Evolutionary conservation across 2,329 filamentous ascomycete species (phyloP).

Genomic region (Pseudogymnoascus sp.): DNA sequence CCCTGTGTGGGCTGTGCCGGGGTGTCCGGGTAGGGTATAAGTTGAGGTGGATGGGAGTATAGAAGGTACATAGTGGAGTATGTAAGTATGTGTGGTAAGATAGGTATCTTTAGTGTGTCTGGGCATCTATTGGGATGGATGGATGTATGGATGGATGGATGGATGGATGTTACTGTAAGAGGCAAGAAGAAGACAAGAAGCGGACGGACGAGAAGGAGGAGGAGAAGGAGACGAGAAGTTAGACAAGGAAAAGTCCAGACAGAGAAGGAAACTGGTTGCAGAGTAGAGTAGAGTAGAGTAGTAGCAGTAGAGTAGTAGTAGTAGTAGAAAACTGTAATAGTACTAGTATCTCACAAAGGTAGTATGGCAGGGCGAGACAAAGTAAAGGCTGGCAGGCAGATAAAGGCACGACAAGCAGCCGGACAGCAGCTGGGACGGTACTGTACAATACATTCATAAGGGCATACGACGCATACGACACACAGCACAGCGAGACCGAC

Average conservation of each 20-base stretch:
- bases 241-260: not conserved
- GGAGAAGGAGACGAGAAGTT: not conserved
- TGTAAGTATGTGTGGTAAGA: not conserved
- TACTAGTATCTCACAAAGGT: not conserved
- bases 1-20: conserved; percentile 2
- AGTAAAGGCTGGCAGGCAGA: not conserved
- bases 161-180: not conserved
- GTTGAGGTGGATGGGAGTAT: not conserved
- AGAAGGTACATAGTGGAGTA: not conserved
- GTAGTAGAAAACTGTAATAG: not conserved
- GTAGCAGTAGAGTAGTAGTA: not conserved
- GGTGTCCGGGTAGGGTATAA: not conserved
- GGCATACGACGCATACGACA: no score
- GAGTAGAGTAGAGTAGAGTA: not conserved
- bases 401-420: not conserved
- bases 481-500: not conserved
- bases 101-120: not conserved
- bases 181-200: not conserved
- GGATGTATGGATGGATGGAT: no score
- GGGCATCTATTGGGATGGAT: no score
- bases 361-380: not conserved
- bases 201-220: not conserved
- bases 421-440: not conserved
- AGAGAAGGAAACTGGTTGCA: not conserved
- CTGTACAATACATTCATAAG: not conserved